A percentile compares a stretch with the other conserved stretches of the same genome.
These are phyloP conservation scores for Aspergillus sp. DNA, from an alignment of 2,329 filamentous ascomycete species.

Conservation along the genomic window DNA sequence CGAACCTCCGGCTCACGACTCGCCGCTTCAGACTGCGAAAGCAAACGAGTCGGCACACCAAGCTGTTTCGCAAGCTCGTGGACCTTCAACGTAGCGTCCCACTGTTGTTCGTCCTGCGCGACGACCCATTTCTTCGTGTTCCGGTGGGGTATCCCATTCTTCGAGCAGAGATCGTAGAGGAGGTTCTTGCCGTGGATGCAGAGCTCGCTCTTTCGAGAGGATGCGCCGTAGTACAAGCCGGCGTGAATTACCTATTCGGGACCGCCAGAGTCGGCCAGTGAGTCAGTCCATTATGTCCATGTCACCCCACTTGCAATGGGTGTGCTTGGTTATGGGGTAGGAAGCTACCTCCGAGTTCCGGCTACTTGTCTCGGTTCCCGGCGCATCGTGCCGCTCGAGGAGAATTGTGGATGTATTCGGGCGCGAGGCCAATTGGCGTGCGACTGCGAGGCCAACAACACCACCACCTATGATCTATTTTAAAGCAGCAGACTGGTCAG, in stretches of 20 bases:
- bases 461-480: slow-evolving; percentile 64
- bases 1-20: slow-evolving; percentile 72
- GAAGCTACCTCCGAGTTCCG: slow-evolving; percentile 75
- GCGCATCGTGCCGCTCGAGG: slow-evolving; percentile 72
- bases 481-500: neutral
- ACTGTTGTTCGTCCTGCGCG: slow-evolving; percentile 74
- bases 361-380: slow-evolving; percentile 83
- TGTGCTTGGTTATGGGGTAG: neutral
- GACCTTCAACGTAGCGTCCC: slow-evolving; percentile 54
- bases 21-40: slow-evolving; percentile 62
- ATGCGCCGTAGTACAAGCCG: slow-evolving; percentile 81
- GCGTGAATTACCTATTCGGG: slow-evolving; percentile 78
- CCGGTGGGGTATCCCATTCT: slow-evolving; percentile 66
- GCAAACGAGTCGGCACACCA: slow-evolving; percentile 70
- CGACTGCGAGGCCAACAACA: slow-evolving; percentile 77
- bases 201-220: slow-evolving; percentile 76
- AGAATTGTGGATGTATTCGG: slow-evolving; percentile 68
- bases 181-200: slow-evolving; percentile 75
- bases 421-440: slow-evolving; percentile 65
- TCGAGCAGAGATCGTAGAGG: slow-evolving; percentile 75
- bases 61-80: slow-evolving; percentile 55
- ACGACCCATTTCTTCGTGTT: slow-evolving; percentile 94
- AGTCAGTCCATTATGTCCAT: neutral
- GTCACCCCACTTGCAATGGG: neutral
- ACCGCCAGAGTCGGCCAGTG: neutral